Conservation (phyloP, 2,329 filamentous ascomycete species). For the Sporothrix brasiliensis region DNA sequence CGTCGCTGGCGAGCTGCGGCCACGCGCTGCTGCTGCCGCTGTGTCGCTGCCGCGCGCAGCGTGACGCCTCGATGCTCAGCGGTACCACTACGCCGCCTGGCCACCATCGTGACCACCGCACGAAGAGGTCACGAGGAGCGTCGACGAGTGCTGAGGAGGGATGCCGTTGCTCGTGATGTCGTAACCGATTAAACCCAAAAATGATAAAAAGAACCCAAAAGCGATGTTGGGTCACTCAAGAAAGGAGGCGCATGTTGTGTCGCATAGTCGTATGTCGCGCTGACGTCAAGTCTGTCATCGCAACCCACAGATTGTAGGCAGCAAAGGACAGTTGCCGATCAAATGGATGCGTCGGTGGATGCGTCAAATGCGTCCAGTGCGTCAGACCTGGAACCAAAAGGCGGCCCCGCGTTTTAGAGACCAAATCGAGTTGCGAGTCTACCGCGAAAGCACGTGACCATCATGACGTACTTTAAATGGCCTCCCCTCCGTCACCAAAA, state of each 20-base stretch:
- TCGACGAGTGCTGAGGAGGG: neutral
- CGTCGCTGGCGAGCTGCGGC: neutral
- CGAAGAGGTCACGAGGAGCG: too few species aligned
- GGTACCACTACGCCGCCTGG: constrained; percentile 28
- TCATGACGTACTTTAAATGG: constrained; percentile 5
- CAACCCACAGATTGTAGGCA: neutral
- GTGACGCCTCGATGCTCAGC: constrained; percentile 27
- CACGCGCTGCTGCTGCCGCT: constrained; percentile 27
- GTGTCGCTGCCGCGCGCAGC: constrained; percentile 29
- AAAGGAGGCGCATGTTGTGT: neutral
- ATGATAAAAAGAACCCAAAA: neutral
- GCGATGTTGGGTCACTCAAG: neutral
- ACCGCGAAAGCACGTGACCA: constrained; percentile 37
- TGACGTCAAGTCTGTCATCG: neutral
- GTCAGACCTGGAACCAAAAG: constrained; percentile 20
- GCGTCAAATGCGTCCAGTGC: neutral
- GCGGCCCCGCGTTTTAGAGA: constrained; percentile 19
- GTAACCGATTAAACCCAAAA: neutral
- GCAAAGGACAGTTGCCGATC: constrained; percentile 7
- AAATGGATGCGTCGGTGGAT: neutral
- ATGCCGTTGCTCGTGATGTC: neutral
- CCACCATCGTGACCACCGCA: constrained; percentile 22
- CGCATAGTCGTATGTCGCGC: neutral
- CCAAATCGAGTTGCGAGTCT: constrained; percentile 31
- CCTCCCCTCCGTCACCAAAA: neutral